phyloP scores from a whole-genome alignment of 148 eudicot species.

The Persicaria tinctoria region DNA sequence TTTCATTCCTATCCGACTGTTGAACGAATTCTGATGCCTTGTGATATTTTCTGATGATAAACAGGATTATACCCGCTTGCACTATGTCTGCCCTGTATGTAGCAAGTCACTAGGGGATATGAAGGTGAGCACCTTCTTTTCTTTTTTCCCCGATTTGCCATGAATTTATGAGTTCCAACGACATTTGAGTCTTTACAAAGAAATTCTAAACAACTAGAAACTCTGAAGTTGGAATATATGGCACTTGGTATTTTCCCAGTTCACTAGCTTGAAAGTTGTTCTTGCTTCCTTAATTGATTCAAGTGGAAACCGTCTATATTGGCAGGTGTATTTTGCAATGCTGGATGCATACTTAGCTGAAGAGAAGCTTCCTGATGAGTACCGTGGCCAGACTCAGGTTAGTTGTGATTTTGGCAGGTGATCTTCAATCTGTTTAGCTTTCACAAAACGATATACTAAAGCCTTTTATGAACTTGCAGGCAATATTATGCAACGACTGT shows the following conservation, averaged over 20 bases:
- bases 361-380: constrained; percentile 78
- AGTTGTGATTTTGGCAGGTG: constrained; percentile 13
- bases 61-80: constrained; percentile 72
- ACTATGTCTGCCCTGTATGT: constrained; percentile 85
- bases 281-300: neutral
- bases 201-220: neutral
- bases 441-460: neutral
- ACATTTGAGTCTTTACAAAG: neutral
- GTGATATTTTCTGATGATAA: neutral
- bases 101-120: constrained; percentile 99
- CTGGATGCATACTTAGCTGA: constrained; percentile 79
- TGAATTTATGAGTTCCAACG: neutral
- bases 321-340: constrained; percentile 83
- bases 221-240: neutral
- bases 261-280: neutral
- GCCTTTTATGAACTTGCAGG: constrained; percentile 32
- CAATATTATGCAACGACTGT: constrained; percentile 89
- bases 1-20: neutral
- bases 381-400: constrained; percentile 76
- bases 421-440: constrained; percentile 2
- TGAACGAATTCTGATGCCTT: neutral
- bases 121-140: constrained; percentile 49
- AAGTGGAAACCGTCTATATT: neutral
- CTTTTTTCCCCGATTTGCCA: neutral
- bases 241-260: neutral